Conservation (phyloP, 306 rosid genomes). For the Lathyrus sativus region DNA sequence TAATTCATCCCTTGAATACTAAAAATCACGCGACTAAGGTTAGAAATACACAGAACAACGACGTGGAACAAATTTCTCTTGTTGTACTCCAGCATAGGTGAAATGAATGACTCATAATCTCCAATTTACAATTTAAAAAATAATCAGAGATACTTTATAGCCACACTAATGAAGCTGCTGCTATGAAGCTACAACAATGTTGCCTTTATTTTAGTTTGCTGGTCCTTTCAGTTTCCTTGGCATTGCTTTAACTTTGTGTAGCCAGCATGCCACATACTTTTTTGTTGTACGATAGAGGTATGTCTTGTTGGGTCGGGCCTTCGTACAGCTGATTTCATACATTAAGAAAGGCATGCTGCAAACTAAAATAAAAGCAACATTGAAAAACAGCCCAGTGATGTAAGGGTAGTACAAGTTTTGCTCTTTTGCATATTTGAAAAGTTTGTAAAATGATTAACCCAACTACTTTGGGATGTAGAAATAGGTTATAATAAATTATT, state of each 20-base stretch:
- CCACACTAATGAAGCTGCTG: neutral
- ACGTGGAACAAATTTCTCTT: neutral
- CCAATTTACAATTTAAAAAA: neutral
- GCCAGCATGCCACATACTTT: neutral
- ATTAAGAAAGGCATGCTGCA: neutral
- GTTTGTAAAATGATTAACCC: slow-evolving; percentile 15
- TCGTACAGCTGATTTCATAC: neutral
- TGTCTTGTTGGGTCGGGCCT: slow-evolving; percentile 3
- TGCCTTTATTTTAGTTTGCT: slow-evolving; percentile 26
- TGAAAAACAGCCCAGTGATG: neutral
- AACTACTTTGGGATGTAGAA: neutral
- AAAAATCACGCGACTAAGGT: slow-evolving; percentile 3
- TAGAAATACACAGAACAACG: slow-evolving; percentile 2
- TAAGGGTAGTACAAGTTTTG: slow-evolving; percentile 7
- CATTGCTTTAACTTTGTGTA: neutral
- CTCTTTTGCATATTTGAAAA: slow-evolving; percentile 5
- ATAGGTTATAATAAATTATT: neutral
- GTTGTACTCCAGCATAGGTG: slow-evolving; percentile 13
- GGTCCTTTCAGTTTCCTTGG: slow-evolving; percentile 4
- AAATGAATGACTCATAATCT: neutral
- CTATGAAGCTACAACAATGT: neutral
- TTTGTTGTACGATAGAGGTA: slow-evolving; percentile 4
- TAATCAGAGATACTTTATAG: neutral
- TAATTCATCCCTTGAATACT: slow-evolving; percentile 13
- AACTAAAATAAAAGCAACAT: slow-evolving; percentile 16